Base-by-base conservation (phyloP, 2,329 filamentous ascomycete genomes). In the Trichoderma brevicompactum region DNA sequence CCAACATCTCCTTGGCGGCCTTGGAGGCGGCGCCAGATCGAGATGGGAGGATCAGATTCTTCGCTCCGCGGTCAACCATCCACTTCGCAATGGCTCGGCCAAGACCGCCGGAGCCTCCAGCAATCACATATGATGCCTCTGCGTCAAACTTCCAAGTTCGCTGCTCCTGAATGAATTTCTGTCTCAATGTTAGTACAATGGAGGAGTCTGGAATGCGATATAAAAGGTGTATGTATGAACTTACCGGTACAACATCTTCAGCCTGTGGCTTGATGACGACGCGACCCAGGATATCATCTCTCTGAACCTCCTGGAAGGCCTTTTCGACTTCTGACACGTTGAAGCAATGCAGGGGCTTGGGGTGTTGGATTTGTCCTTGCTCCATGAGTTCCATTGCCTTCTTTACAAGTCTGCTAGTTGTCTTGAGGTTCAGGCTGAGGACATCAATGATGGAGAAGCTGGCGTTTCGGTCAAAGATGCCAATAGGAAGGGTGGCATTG, bases 21-120 rank as follows among this genome's bases (percentile, higher is more conserved):
- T 69, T 55, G 4, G 67, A 73, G 0, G 67, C 15, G 0, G 67
- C 40, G 0, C 74, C 76, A 0, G 72, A 72, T 9, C 76, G 67
- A 0, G 74, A 74, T 0, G 76, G 66, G 8, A 77, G 69, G 0
- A 77, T 65, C 4, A 79, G 68, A 28, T 72, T 64, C 10, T 67
- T 72, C 0, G 75, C 76, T 0, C 65, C 65, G 1, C n/a, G 34
- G 3, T 32, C 40, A 23, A 9, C 62, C 65, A 67, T 67, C 65
- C 65, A 67, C 19, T 36, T 54, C 1, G 73, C 71, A 0, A 76
- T 62, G 0, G 67, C 44, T 34, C 66, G 59, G 2, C 73, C 73
- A 1, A 74, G 62, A 5, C 73, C 72, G 0, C 70, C 70, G 2
- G 69, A 41, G 2, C 73, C 73, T 3, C 73, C 72, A 0, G 69